Conservation (phyloP, 2,329 filamentous ascomycete genomes). For the Geosmithia flava region DNA sequence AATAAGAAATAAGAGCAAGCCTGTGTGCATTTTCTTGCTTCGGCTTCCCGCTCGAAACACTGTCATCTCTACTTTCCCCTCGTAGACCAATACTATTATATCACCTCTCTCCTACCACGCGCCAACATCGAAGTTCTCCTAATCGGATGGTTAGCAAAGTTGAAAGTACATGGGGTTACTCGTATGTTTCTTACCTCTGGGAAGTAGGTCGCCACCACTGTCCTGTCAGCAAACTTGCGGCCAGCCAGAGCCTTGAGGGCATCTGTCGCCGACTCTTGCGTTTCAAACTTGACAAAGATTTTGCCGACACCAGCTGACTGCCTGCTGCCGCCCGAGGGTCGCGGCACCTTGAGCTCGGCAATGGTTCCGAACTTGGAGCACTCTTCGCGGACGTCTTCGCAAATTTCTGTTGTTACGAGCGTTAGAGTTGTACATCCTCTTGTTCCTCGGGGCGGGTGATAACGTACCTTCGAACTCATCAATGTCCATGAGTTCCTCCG, state of each 20-base stretch:
- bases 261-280: constrained; percentile 63
- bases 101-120: constrained; percentile 53
- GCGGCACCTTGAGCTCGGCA: constrained; percentile 81
- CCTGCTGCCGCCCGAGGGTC: constrained; percentile 70
- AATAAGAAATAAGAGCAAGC: neutral
- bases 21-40: neutral
- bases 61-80: neutral
- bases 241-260: constrained; percentile 85
- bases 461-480: constrained; percentile 85
- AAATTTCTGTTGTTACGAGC: constrained; percentile 58
- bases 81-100: neutral
- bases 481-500: constrained; percentile 84
- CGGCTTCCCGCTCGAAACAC: neutral
- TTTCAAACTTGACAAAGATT: constrained; percentile 92
- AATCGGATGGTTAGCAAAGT: constrained; percentile 11
- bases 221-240: constrained; percentile 90
- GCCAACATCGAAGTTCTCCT: constrained; percentile 90
- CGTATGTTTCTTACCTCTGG: constrained; percentile 53
- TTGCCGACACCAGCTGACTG: constrained; percentile 88
- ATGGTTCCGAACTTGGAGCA: constrained; percentile 84
- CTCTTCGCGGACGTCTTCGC: constrained; percentile 87
- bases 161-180: neutral
- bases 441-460: neutral
- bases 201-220: constrained; percentile 93
- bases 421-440: constrained; percentile 18